A percentile compares a stretch with the other conserved stretches of the same genome.
Conservation (phyloP, 176 grass and related monocot genomes). For the Panicum miliaceum region DNA sequence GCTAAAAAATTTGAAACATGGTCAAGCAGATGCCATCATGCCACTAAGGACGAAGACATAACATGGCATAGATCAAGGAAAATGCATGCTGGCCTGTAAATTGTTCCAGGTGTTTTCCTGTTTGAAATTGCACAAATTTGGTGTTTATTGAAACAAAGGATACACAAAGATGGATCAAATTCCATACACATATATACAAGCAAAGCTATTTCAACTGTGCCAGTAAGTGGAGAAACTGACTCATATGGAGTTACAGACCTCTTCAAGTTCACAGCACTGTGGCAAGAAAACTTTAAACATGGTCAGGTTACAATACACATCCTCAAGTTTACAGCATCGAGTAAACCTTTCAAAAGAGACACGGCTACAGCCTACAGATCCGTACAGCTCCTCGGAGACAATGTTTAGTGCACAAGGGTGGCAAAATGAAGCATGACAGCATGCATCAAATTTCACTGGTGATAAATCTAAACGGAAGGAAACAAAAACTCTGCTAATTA, state of each 20-base stretch:
- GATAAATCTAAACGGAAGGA: conserved; percentile 6
- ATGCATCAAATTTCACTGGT: conserved; percentile 25
- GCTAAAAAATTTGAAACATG: not conserved
- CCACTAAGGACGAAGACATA: not conserved
- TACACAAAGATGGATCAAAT: not conserved
- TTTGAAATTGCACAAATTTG: not conserved
- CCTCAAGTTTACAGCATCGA: conserved; percentile 39
- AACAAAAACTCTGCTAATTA: conserved; percentile 25
- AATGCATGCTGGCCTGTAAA: not conserved
- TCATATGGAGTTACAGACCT: not conserved
- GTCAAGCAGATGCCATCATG: not conserved
- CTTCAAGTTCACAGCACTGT: conserved; percentile 6
- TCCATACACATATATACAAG: conserved; percentile 7
- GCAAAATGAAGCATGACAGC: conserved; percentile 34
- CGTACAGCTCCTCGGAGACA: conserved; percentile 25
- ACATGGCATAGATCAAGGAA: not conserved
- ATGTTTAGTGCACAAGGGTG: conserved; percentile 2
- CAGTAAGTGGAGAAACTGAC: not conserved
- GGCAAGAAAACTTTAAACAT: conserved; percentile 34
- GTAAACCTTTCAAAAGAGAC: conserved; percentile 10
- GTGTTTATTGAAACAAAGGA: conserved; percentile 20
- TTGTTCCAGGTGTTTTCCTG: not conserved
- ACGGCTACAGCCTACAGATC: conserved; percentile 30
- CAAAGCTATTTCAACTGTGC: not conserved
- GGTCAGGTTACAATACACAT: conserved; percentile 31